A percentile compares a stretch with the other conserved stretches of the same genome.
Evolutionary conservation across 306 rosid species (phyloP).

Genomic region (Malus domestica): ASM211411v1 NC_041805.1:9550501-9551000

Average conservation of each 20-base stretch:
- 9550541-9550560: no score
- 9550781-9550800: neutral
- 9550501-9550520: fast-evolving
- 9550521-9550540: no score
- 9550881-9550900: neutral
- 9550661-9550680: no score
- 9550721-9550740: no score
- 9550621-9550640: no score
- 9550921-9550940: neutral
- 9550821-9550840: constrained; percentile 6
- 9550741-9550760: neutral
- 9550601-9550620: no score
- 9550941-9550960: neutral
- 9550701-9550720: neutral
- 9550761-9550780: neutral
- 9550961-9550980: constrained; percentile 29
- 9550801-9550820: neutral
- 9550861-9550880: neutral
- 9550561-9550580: no score
- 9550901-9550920: neutral
- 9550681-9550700: neutral
- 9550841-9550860: neutral
- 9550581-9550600: no score
- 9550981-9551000: constrained; percentile 33
- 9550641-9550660: no score